Evolutionary conservation across 148 eudicot species (phyloP), one percentile per base, ranked within the genome.

Genomic region (Amaranthus palmeri): DNA sequence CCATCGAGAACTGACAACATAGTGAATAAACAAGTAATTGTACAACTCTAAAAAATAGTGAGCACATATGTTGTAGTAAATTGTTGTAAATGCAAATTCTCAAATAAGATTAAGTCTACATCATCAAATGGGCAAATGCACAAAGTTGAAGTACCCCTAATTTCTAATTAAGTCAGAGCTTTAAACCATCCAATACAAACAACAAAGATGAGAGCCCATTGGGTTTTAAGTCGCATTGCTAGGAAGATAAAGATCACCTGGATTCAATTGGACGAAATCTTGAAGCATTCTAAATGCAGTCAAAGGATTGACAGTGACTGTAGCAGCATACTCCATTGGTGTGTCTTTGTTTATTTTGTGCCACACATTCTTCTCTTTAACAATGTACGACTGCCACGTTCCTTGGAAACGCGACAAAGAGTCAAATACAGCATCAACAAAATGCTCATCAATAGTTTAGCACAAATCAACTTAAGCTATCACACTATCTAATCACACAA

Each of bases 321-420:
- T 87, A 65, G 98, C 96, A 82, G 98, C 97, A 81, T 89, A 93
- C 68, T 91, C 89, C 49, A 81, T 71, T 36, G 96, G 97, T 4
- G 93, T 86, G 62, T 79, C 65, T 76, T 83, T 82, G 77, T 85
- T 83, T 49, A 93, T 81, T 81, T 85, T 93, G 80, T 93, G 96
- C 98, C 98, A 93, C 4, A 82, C 80, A 82, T 80, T 84, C 56
- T 89, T 82, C 65, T 93, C 91, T 76, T 86, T 89, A 11, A 93
- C 97, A 54, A 91, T 74, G 75, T 86, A 88, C 9, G 97, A 83
- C 82, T 89, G 96, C 97, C 98, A 93, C 63, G 88, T 87, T 73
- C 98, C 96, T 92, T 76, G 70, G 67, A 44, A 51, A 41, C 73
- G 72, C 6, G 10, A 67, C 43, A 46, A 44, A 73, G 72, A 6